Evolutionary conservation across 208 protist species (phyloP), one percentile per base, ranked within the genome.

Genomic region (Crithidia acanthocephali): DNA sequence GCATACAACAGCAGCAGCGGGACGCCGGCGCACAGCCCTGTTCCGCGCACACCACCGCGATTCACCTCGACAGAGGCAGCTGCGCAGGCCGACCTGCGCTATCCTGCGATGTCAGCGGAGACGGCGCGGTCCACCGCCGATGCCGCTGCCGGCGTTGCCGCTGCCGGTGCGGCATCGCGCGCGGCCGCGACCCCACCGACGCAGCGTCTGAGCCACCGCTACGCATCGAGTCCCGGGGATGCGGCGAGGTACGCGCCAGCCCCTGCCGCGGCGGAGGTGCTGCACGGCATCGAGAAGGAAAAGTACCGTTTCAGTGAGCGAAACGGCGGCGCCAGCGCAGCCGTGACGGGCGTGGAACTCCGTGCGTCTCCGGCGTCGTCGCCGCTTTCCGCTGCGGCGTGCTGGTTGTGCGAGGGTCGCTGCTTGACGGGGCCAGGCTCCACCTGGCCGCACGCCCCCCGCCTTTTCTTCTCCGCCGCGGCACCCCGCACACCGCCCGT

Each of bases 401-500:
- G 86, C 58, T 91, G 86, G 86, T 44, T 91, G 11, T 91, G 86
- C 55, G 83, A 78, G 48, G 60, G 58, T 0, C 44, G 70, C 16
- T 87, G 79, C 45, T 27, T 32, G 7, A 48, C 47, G 8, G 77
- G 61, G 0, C 74, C 67, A 1, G 82, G 79, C 37, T 68, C 62
- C n/a, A 72, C 72, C 50, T 85, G 80, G 74, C 11, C 47, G 15
- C 22, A 22, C 9, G 69, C 70, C 10, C 70, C 60, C 9, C 52
- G 51, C n/a, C 75, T 81, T 15, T 81, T 85, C 50, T 80, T 78
- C 61, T 27, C 25, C 20, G 30, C 25, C 15, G 16, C 48, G 4
- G 25, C 2, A 11, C 25, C 30, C 0, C 37, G 59, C 47, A 25
- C 5, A 3, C 40, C 18, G 13, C 61, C 68, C n/a, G 64, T 73